These are phyloP conservation scores for Zygoascus biomembranicola DNA, from an alignment of 805 yeast genomes.

Conservation along the genomic window DNA sequence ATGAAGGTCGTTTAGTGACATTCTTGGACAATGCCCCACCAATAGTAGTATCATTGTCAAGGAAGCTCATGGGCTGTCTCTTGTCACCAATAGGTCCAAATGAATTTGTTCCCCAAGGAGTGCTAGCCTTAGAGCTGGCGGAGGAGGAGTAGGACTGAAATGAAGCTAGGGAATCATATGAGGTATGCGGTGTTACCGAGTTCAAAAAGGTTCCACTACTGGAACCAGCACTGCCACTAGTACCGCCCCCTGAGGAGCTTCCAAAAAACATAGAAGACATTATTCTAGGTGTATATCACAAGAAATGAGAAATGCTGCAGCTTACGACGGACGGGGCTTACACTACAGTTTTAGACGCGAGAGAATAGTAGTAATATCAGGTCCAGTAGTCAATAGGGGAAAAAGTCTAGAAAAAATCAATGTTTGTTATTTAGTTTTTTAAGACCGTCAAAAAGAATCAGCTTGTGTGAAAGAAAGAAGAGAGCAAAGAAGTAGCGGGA, in stretches of 20 bases:
- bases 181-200: constrained; percentile 3
- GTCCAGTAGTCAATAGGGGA: background rate
- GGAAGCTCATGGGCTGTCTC: background rate
- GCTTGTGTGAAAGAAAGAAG: background rate
- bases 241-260: background rate
- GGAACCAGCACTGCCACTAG: background rate
- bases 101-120: background rate
- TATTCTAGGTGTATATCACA: background rate
- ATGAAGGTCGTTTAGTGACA: background rate
- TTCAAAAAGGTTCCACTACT: background rate
- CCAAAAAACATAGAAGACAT: background rate
- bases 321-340: background rate
- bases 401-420: background rate
- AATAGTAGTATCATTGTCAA: background rate
- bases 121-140: constrained; percentile 1
- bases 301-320: background rate
- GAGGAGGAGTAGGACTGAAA: constrained; percentile 8
- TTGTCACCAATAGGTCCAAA: background rate
- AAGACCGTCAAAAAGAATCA: background rate
- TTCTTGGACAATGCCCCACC: background rate
- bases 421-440: background rate
- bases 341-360: no score
- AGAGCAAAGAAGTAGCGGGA: no score
- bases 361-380: background rate
- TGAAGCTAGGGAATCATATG: constrained; percentile 16